phyloP scores from a whole-genome alignment of 345 rosid species.

The Populus euphratica region DNA sequence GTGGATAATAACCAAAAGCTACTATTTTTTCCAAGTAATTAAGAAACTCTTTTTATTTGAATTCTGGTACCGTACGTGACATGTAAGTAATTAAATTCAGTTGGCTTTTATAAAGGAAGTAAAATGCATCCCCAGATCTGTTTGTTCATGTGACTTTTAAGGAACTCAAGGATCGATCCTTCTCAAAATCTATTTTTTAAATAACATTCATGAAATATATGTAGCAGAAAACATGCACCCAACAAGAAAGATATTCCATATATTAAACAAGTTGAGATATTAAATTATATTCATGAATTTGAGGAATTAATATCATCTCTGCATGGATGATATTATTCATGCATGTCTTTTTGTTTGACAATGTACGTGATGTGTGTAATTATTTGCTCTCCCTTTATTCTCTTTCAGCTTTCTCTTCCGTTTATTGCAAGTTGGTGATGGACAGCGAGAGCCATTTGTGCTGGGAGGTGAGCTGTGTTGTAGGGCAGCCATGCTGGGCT shows the following conservation, averaged over 20 bases:
- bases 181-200: not conserved
- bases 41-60: not conserved
- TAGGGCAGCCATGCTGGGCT: slow-evolving; percentile 19
- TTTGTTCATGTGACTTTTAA: not conserved
- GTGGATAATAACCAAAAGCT: not conserved
- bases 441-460: slow-evolving; percentile 23
- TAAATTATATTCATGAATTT: not conserved
- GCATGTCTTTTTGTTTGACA: not conserved
- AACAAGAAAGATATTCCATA: not conserved
- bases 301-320: not conserved
- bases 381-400: too few relatives aligned
- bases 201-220: not conserved
- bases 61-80: not conserved
- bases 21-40: not conserved
- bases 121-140: not conserved
- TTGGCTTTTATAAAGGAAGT: not conserved
- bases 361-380: not conserved
- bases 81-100: not conserved
- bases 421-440: not conserved
- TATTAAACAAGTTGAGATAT: not conserved
- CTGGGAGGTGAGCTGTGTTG: slow-evolving; percentile 18
- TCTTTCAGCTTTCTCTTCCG: not conserved
- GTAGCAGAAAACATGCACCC: not conserved
- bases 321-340: slow-evolving; percentile 1
- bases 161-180: not conserved